Evolutionary conservation across 768 basidiomycete species (phyloP).

Genomic region (Myochromella boudieri): DNA sequence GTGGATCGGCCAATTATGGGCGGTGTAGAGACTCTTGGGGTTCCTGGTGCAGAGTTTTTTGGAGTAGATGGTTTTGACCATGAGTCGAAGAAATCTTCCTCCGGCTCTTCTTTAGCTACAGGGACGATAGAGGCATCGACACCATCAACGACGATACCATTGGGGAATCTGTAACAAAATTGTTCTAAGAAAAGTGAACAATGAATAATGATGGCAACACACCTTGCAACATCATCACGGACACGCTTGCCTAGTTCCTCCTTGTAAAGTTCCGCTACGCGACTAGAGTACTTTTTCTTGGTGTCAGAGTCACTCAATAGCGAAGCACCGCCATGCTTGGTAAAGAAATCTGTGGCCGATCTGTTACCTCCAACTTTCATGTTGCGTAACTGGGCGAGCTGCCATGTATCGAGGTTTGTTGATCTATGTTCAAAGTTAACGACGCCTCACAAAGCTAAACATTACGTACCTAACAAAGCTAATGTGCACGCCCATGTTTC

Average conservation of each 20-base stretch:
- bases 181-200: slow-evolving; percentile 1
- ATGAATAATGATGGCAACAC: slow-evolving; percentile 21
- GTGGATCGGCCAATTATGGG: slow-evolving; percentile 59
- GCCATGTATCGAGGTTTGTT: slow-evolving; percentile 96
- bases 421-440: slow-evolving; percentile 60
- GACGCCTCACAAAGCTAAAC: background rate
- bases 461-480: slow-evolving; percentile 85
- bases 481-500: slow-evolving; percentile 98
- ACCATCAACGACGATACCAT: slow-evolving; percentile 83
- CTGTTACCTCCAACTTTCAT: slow-evolving; percentile 97
- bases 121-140: slow-evolving; percentile 44
- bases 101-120: slow-evolving; percentile 45
- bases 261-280: slow-evolving; percentile 85
- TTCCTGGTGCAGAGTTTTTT: slow-evolving; percentile 51
- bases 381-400: slow-evolving; percentile 82
- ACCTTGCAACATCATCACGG: slow-evolving; percentile 73
- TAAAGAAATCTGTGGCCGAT: slow-evolving; percentile 85
- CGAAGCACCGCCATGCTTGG: slow-evolving; percentile 76
- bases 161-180: slow-evolving; percentile 58
- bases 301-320: slow-evolving; percentile 72
- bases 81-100: slow-evolving; percentile 95
- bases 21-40: slow-evolving; percentile 49
- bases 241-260: slow-evolving; percentile 84
- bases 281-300: slow-evolving; percentile 87
- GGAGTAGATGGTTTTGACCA: slow-evolving; percentile 87